Conservation (phyloP, 164 flowering plant species). For the Piper betle region DNA sequence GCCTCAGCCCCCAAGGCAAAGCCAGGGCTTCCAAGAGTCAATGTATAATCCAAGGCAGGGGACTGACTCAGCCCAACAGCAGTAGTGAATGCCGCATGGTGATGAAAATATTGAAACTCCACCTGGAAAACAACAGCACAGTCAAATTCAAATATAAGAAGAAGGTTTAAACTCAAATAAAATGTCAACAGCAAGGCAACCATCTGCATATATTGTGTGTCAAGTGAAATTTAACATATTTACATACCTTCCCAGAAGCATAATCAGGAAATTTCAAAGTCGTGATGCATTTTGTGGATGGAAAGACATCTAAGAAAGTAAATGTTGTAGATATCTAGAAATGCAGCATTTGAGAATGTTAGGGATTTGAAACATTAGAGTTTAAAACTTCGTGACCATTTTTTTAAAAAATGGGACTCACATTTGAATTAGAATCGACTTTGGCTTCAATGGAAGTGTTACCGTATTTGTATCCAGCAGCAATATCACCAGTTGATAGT, state of each 20-base stretch:
- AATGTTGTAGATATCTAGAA: conserved; percentile 58
- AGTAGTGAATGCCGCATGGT: conserved; percentile 57
- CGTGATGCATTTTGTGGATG: conserved; percentile 78
- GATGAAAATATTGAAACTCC: conserved; percentile 84
- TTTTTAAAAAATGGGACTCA: conserved; percentile 14
- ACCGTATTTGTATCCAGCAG: conserved; percentile 54
- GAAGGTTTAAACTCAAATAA: too few relatives aligned
- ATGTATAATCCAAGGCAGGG: conserved; percentile 58
- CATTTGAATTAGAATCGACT: conserved; percentile 87
- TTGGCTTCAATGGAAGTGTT: conserved; percentile 63
- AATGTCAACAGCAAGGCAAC: too few relatives aligned
- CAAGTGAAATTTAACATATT: background rate
- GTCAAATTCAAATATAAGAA: background rate
- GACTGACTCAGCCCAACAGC: conserved; percentile 43
- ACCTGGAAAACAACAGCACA: conserved; percentile 26
- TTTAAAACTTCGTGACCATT: background rate
- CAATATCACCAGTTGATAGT: conserved; percentile 66
- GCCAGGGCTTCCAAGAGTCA: conserved; percentile 67
- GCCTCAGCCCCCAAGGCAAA: conserved; percentile 93
- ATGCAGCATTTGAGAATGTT: background rate
- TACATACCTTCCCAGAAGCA: conserved; percentile 64
- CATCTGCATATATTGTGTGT: too few relatives aligned
- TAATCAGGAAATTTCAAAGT: conserved; percentile 67
- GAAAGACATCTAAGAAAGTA: conserved; percentile 50
- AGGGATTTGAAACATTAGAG: too few relatives aligned